phyloP scores from a whole-genome alignment of 2,329 filamentous ascomycete genomes.

The Epichloe brachyelytri region DNA sequence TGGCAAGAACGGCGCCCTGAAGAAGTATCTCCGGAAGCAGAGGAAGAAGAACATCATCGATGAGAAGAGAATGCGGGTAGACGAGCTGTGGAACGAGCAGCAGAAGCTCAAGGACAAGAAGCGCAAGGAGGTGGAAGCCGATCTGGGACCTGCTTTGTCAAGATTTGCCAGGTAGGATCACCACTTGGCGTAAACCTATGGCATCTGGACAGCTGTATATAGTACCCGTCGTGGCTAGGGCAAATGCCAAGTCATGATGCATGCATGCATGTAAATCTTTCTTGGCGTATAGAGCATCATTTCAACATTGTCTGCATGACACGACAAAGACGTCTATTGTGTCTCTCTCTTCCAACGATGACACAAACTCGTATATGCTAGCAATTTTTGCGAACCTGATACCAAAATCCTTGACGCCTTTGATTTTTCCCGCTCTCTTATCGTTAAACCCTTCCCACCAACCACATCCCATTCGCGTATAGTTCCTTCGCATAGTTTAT shows the following conservation, averaged over 20 bases:
- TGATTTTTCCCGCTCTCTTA: background rate
- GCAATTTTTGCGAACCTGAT: background rate
- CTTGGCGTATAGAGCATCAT: background rate
- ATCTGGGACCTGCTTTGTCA: conserved; percentile 74
- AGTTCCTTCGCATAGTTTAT: no score
- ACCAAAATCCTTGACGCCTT: background rate
- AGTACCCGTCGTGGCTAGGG: conserved; percentile 8
- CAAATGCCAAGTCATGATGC: background rate
- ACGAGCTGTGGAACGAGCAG: conserved; percentile 67
- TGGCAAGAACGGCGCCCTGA: conserved; percentile 79
- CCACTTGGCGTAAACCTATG: conserved; percentile 26
- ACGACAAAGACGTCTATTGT: background rate
- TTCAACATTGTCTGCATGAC: background rate
- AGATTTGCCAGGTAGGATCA: conserved; percentile 68
- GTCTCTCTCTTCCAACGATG: background rate
- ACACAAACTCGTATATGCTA: background rate
- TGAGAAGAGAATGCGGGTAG: conserved; percentile 77
- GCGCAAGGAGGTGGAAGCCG: conserved; percentile 49
- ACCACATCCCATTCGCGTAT: no score
- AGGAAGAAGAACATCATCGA: conserved; percentile 89
- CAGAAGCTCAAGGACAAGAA: conserved; percentile 53
- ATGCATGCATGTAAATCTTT: background rate
- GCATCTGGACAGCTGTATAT: conserved; percentile 3
- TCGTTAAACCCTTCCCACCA: background rate
- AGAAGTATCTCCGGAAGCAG: conserved; percentile 85